phyloP scores from a whole-genome alignment of 2,329 filamentous ascomycete genomes.

The Aureobasidium mangrovei region DNA sequence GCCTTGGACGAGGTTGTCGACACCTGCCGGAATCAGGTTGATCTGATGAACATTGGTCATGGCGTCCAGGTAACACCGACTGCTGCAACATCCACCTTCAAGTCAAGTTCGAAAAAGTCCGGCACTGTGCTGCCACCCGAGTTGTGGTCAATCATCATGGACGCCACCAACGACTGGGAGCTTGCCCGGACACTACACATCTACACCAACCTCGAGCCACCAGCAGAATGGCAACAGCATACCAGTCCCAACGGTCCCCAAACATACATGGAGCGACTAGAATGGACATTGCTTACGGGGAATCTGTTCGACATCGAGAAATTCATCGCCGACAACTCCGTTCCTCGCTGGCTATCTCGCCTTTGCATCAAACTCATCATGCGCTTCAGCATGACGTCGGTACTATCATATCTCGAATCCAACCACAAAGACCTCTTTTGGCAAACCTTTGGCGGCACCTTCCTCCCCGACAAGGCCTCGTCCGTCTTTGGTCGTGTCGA shows the following conservation, averaged over 20 bases:
- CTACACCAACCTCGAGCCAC: conserved; percentile 66
- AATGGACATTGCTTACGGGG: conserved; percentile 73
- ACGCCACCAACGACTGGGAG: conserved; percentile 84
- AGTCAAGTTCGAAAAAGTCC: conserved; percentile 20
- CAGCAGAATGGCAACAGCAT: conserved; percentile 61
- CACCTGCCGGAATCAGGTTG: conserved; percentile 67
- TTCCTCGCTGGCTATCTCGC: conserved; percentile 66
- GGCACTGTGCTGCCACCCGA: conserved; percentile 61
- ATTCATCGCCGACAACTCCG: conserved; percentile 59
- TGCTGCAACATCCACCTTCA: conserved; percentile 17
- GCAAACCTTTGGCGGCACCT: conserved; percentile 71
- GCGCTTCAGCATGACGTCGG: conserved; percentile 74
- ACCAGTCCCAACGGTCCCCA: conserved; percentile 57
- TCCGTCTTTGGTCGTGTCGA: conserved; percentile 75
- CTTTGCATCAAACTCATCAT: conserved; percentile 82
- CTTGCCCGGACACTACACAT: conserved; percentile 71
- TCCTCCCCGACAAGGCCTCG: conserved; percentile 80
- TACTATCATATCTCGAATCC: conserved; percentile 64
- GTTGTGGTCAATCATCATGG: conserved; percentile 81
- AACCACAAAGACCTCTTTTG: conserved; percentile 69
- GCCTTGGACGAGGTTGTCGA: conserved; percentile 62
- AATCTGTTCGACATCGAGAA: conserved; percentile 62
- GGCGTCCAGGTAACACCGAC: conserved; percentile 48
- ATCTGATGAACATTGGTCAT: conserved; percentile 63
- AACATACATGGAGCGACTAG: conserved; percentile 67